Evolutionary conservation across 768 basidiomycete species (phyloP), one percentile per base, ranked within the genome.

Genomic region (Dacryopinax primogenitus): DNA sequence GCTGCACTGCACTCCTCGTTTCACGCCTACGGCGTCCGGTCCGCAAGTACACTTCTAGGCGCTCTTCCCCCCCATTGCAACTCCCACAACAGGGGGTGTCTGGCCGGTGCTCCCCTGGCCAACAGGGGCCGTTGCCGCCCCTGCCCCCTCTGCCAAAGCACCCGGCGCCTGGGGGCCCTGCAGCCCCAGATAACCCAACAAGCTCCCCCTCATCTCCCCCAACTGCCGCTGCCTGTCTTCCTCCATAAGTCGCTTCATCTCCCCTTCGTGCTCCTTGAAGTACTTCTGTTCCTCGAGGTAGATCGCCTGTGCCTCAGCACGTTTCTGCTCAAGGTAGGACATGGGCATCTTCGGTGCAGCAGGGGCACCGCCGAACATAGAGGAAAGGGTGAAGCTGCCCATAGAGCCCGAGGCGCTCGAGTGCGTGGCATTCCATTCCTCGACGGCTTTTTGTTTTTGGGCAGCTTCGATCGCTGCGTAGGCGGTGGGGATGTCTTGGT

Each of bases 381-480:
- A 68, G 68, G 78, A 80, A 67, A 82, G 71, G 11, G 80, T 82
- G 69, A 81, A 78, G 13, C 74, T 74, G 1, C 76, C 73, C 7
- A 58, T 30, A 39, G 75, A 70, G 1, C 76, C 73, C 32, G 78
- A 67, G 41, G 77, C 78, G 66, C 70, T 75, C 6, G 66, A 39
- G 18, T 39, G 36, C 6, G 23, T 36, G 15, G 62, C 63, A 47
- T 47, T 69, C 92, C 92, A 96, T 70, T 92, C 88, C 64, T 86
- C 89, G 11, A 91, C 71, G 68, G 90, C 86, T 65, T 78, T 80
- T 39, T 82, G 79, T 75, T 93, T 96, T 62, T 84, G 83, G 73
- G 88, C 88, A 0, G 85, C 85, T 75, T 99, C 95, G 68, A 85
- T 83, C 77, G 88, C 87, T 36, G 86, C 92, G 69, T 92, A 97